Evolutionary conservation across 139 green algal species (phyloP), one percentile per base, ranked within the genome.

Genomic region (Nannochloris sp.): DNA sequence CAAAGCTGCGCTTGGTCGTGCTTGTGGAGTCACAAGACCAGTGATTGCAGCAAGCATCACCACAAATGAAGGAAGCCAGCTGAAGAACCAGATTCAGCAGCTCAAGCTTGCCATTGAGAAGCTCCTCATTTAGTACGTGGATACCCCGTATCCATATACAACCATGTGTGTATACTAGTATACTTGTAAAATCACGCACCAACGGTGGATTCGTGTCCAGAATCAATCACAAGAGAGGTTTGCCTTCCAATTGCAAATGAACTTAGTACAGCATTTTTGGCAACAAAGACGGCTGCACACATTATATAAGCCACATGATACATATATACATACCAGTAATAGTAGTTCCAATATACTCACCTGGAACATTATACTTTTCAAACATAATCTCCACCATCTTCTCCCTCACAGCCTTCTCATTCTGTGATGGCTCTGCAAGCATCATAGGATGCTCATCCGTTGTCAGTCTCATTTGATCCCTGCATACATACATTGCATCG

Each of bases 81-180:
- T 99, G 29, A 96, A 97, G 78, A 78, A 55, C 24, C 93, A 98
- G 72, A 97, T 99, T 60, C 81, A 94, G 72, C 79, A 84, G 51
- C 78, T 98, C 12, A 97, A 96, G 84, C 70, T 84, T 40, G 79
- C 82, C 12, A 97, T 97, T 68, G 91, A 97, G 81, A 97, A 97
- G 83, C 81, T 97, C 58, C 83, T 97, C 31, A 96, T 96, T 56
- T 96, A 25, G 74, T 21, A 25, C 14, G 21, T 18, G 19, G 19
- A 21, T 55, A 25, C 21, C 12, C 57, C 19, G 23, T 64, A 21
- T 16, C 25, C 9, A 29, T 61, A 24, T 44, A 10, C 54, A 60
- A 15, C 24, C 21, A 60, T 60, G 54, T 37, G n/a, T 31, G 8
- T n/a, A n/a, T 4, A 31, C 18, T 24, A 37, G 23, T 12, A 66